These are phyloP conservation scores for Fusarium subglutinans DNA, from an alignment of 2,329 filamentous ascomycete species.

Conservation along the genomic window DNA sequence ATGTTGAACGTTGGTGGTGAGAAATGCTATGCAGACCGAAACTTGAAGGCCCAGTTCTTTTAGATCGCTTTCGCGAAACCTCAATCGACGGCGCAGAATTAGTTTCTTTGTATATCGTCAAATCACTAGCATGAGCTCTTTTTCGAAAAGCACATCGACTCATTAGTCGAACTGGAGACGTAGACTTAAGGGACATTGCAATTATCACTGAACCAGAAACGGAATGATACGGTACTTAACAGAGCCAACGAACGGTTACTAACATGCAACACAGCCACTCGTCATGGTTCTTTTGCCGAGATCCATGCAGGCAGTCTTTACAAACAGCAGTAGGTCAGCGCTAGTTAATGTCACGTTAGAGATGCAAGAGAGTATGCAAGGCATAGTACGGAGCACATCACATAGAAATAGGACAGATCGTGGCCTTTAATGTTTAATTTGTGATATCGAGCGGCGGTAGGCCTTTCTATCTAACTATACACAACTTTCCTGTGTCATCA, in stretches of 20 bases:
- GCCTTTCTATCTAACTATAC: constrained; percentile 44
- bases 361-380: not conserved
- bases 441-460: constrained; percentile 39
- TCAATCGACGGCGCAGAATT: not conserved
- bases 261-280: not conserved
- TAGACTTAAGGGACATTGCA: constrained; percentile 2
- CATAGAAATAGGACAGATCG: not conserved
- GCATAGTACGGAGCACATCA: not conserved
- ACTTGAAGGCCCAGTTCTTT: constrained; percentile 14
- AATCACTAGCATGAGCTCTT: not conserved
- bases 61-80: not conserved
- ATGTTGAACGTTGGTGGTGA: not conserved
- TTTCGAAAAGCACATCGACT: not conserved
- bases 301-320: not conserved
- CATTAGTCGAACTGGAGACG: not conserved
- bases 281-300: not conserved
- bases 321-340: not conserved
- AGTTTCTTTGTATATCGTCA: not conserved
- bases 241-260: not conserved
- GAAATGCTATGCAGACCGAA: not conserved
- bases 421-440: constrained; percentile 32
- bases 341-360: not conserved
- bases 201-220: not conserved
- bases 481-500: constrained; percentile 43
- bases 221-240: not conserved